Percentiles rank a stretch among this genome's conserved stretches.
Conservation (phyloP, 352 stramenopile genomes). For the Globisporangium canariense region DNA sequence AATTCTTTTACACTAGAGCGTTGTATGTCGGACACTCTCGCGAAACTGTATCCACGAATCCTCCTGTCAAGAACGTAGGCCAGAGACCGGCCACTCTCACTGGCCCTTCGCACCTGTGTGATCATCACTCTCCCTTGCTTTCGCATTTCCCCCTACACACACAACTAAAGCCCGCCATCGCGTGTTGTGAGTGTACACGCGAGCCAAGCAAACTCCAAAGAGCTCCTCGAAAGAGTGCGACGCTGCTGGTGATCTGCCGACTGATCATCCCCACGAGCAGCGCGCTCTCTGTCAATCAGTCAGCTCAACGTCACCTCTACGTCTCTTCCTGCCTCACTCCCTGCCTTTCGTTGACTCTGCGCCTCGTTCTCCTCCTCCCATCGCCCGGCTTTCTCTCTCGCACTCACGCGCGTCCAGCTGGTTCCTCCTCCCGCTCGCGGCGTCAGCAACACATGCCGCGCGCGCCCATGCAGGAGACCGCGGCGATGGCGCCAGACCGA, state of each 20-base stretch:
- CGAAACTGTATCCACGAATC: not conserved
- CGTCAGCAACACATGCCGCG: conserved; percentile 14
- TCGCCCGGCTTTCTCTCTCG: not conserved
- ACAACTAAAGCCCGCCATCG: not conserved
- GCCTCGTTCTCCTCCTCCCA: not conserved
- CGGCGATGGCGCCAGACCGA: not conserved
- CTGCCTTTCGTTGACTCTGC: too few relatives aligned
- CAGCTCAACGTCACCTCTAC: too few relatives aligned
- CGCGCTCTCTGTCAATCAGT: too few relatives aligned
- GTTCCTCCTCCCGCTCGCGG: not conserved
- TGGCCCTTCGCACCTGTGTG: not conserved
- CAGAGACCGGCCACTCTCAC: not conserved
- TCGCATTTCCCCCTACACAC: not conserved
- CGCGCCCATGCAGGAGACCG: not conserved
- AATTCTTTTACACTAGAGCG: not conserved
- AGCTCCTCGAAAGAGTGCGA: too few relatives aligned
- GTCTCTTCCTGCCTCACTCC: too few relatives aligned
- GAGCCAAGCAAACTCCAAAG: too few relatives aligned
- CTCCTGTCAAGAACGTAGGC: conserved; percentile 3
- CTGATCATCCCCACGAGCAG: too few relatives aligned
- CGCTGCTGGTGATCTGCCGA: too few relatives aligned
- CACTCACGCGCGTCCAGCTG: not conserved
- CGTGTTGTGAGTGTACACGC: too few relatives aligned
- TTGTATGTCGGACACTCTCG: not conserved
- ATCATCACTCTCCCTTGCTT: not conserved